A percentile compares a stretch with the other conserved stretches of the same genome.
These are phyloP conservation scores for Gossypium mustelinum DNA, from an alignment of 345 rosid species.

Conservation along the genomic window DNA sequence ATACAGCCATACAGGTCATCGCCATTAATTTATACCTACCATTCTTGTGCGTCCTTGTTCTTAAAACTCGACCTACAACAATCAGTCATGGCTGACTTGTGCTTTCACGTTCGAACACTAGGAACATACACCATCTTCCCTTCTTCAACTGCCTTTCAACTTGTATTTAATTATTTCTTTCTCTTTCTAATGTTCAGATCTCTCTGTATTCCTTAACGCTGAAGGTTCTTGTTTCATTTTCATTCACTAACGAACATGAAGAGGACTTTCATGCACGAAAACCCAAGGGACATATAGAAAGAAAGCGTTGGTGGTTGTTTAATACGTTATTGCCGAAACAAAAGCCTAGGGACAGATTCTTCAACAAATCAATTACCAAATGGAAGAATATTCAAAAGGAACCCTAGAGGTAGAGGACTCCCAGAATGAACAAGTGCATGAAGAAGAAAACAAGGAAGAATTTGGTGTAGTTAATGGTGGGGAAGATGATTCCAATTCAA, in stretches of 20 bases:
- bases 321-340: background rate
- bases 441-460: conserved; percentile 2
- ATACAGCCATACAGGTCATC: background rate
- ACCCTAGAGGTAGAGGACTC: conserved; percentile 21
- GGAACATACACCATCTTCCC: background rate
- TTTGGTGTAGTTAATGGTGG: background rate
- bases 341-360: background rate
- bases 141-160: conserved; percentile 14
- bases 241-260: background rate
- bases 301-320: background rate
- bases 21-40: background rate
- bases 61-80: background rate
- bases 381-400: conserved; percentile 32
- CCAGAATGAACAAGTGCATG: conserved; percentile 18
- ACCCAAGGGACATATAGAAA: background rate
- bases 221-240: background rate
- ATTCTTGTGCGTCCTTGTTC: background rate
- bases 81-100: conserved; percentile 9
- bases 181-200: background rate
- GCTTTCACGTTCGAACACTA: background rate
- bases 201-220: background rate
- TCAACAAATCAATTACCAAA: conserved; percentile 6
- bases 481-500: conserved; percentile 17
- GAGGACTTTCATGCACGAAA: background rate
- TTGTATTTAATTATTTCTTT: background rate